Conservation (phyloP, 768 basidiomycete genomes). For the Amyloporia xantha region DNA sequence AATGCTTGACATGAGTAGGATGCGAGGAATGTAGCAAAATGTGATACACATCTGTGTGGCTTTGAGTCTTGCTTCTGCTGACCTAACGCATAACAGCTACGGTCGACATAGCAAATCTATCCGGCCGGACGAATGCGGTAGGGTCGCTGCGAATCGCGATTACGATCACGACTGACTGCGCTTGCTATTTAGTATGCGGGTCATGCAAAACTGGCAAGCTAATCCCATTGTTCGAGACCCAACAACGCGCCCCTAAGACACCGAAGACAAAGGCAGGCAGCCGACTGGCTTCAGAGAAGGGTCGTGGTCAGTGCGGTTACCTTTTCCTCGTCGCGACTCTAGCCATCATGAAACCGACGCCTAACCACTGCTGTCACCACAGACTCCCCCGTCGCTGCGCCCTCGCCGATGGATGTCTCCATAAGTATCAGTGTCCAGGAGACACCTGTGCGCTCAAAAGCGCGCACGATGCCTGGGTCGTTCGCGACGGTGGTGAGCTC, state of each 20-base stretch:
- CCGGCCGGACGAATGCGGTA: conserved; percentile 55
- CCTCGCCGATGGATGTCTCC: background rate
- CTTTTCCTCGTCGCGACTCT: background rate
- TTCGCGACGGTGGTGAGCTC: conserved; percentile 3
- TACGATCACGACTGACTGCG: no score
- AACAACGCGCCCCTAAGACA: conserved; percentile 23
- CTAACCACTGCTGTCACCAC: no score
- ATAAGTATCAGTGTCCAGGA: background rate
- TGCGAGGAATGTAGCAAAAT: conserved; percentile 58
- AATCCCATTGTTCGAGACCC: conserved; percentile 45
- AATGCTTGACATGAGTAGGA: conserved; percentile 44
- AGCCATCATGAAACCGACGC: no score
- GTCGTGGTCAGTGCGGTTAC: conserved; percentile 7
- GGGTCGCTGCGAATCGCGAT: no score
- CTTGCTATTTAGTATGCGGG: conserved; percentile 55
- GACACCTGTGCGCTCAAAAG: background rate
- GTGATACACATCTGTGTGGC: conserved; percentile 29
- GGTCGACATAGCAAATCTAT: conserved; percentile 74
- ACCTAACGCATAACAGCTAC: conserved; percentile 52
- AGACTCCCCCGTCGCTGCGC: conserved; percentile 10
- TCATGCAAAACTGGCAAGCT: conserved; percentile 56
- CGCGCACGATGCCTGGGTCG: background rate
- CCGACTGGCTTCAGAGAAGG: conserved; percentile 12
- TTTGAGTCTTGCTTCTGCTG: no score
- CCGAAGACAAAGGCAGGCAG: conserved; percentile 24